Conservation (phyloP, 2,329 filamentous ascomycete genomes). For the Scorias spongiosa region DNA sequence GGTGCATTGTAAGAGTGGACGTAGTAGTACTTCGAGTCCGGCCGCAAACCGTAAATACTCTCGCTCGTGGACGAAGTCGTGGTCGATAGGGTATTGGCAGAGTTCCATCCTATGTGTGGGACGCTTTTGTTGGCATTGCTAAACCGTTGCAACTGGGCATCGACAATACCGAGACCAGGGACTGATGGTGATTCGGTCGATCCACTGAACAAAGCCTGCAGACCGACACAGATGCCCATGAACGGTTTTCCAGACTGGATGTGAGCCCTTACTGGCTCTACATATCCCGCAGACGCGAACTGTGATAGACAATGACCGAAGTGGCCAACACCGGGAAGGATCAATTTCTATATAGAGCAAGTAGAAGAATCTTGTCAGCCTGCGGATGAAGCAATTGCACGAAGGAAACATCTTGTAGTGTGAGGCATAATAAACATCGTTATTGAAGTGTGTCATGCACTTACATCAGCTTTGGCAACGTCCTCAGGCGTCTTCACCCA, state of each 20-base stretch:
- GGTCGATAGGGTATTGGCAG: conserved; percentile 47
- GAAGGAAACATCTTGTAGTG: neutral
- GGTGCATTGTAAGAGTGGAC: conserved; percentile 86
- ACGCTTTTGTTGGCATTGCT: conserved; percentile 67
- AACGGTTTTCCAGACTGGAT: conserved; percentile 89
- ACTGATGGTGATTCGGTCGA: conserved; percentile 64
- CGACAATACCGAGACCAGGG: conserved; percentile 61
- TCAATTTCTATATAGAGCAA: conserved; percentile 53
- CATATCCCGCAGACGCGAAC: conserved; percentile 65
- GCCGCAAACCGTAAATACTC: conserved; percentile 62
- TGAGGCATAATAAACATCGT: neutral
- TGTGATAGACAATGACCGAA: conserved; percentile 91
- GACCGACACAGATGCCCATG: conserved; percentile 90
- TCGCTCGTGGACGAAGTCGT: conserved; percentile 27
- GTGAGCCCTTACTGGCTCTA: conserved; percentile 67
- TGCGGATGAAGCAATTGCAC: neutral
- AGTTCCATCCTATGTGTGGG: conserved; percentile 99
- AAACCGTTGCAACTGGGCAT: conserved; percentile 59
- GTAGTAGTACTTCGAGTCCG: conserved; percentile 93
- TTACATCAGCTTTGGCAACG: conserved; percentile 69
- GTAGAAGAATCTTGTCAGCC: no score
- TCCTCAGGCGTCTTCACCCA: conserved; percentile 81
- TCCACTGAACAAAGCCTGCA: conserved; percentile 78
- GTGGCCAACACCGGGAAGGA: conserved; percentile 90
- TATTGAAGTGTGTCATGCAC: conserved; percentile 1